These are phyloP conservation scores for Mucor irregularis DNA, from an alignment of 371 early-diverging fungal genomes.

Conservation along the genomic window DNA sequence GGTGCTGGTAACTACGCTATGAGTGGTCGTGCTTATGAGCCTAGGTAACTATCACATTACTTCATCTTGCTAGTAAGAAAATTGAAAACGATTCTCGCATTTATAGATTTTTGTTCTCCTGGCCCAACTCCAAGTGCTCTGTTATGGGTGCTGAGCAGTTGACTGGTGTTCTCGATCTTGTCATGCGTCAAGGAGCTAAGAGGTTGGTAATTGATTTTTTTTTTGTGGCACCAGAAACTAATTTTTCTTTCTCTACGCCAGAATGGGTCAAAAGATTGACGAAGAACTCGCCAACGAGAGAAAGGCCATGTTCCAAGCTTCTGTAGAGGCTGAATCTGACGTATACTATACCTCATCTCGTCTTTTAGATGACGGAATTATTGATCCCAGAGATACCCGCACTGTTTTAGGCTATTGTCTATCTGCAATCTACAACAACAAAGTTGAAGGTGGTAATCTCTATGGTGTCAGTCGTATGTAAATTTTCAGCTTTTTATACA, in stretches of 20 bases:
- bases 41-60: constrained; percentile 38
- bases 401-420: constrained; percentile 64
- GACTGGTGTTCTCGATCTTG: constrained; percentile 71
- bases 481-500: no score
- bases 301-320: constrained; percentile 60
- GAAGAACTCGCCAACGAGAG: constrained; percentile 61
- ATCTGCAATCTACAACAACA: constrained; percentile 57
- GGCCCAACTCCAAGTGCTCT: constrained; percentile 76
- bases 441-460: constrained; percentile 66
- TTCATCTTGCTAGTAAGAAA: background rate
- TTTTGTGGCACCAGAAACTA: no score
- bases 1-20: constrained; percentile 87
- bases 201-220: constrained; percentile 49
- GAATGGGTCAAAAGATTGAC: constrained; percentile 53
- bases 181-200: constrained; percentile 68
- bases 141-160: constrained; percentile 82
- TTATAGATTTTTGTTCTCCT: constrained; percentile 71
- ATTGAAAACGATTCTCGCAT: background rate
- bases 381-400: constrained; percentile 71
- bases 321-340: constrained; percentile 70
- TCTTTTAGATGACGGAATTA: constrained; percentile 68
- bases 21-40: constrained; percentile 75
- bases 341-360: constrained; percentile 75
- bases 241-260: constrained; percentile 17
- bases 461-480: constrained; percentile 78